Conservation (phyloP, 495 filamentous ascomycete species). For the Aspergillus sparsus region DNA sequence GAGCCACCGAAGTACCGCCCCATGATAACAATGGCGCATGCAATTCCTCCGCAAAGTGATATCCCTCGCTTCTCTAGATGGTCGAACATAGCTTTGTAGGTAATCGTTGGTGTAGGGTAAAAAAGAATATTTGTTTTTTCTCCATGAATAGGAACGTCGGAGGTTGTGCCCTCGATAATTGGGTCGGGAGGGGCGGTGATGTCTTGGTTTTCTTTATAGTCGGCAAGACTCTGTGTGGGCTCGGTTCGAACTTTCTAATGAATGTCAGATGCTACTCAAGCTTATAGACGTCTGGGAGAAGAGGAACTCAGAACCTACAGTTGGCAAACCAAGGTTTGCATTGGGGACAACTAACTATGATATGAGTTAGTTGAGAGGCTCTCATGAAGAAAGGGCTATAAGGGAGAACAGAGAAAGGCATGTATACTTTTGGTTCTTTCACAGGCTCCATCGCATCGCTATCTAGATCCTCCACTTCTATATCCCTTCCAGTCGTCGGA, state of each 20-base stretch:
- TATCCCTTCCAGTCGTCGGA: conserved; percentile 80
- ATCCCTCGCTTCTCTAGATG: conserved; percentile 70
- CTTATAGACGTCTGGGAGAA: not conserved
- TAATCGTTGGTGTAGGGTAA: conserved; percentile 86
- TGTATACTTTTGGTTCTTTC: conserved; percentile 62
- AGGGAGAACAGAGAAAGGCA: conserved; percentile 7
- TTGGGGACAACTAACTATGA: conserved; percentile 79
- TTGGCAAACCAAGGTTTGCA: conserved; percentile 76
- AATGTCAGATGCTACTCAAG: conserved; percentile 25
- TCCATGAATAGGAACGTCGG: conserved; percentile 91
- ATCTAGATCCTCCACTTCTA: conserved; percentile 83
- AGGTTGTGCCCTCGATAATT: conserved; percentile 72
- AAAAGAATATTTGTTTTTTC: conserved; percentile 97
- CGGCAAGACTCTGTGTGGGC: conserved; percentile 59
- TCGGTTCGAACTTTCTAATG: conserved; percentile 59
- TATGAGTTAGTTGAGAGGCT: conserved; percentile 11
- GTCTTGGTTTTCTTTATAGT: conserved; percentile 85
- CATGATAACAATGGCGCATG: conserved; percentile 70
- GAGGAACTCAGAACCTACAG: conserved; percentile 43
- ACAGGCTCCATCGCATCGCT: conserved; percentile 68
- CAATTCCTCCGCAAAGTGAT: conserved; percentile 65
- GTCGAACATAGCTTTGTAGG: conserved; percentile 82
- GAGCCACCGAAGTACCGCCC: conserved; percentile 78
- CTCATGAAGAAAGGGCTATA: not conserved
- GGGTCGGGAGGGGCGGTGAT: conserved; percentile 90